phyloP scores from a whole-genome alignment of 2,329 filamentous ascomycete genomes.

The Cladosporium colombiae region DNA sequence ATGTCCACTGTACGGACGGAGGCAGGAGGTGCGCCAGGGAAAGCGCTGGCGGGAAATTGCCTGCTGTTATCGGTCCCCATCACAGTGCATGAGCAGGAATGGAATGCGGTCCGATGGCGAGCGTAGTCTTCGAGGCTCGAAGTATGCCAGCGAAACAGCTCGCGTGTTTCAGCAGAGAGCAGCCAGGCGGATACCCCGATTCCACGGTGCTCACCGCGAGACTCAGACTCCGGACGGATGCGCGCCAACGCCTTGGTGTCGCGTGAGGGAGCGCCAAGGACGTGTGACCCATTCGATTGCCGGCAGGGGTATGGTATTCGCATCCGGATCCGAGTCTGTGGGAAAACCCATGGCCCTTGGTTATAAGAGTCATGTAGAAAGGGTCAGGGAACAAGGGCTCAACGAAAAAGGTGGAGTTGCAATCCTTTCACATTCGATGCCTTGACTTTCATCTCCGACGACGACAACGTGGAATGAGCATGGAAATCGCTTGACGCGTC shows the following conservation, averaged over 20 bases:
- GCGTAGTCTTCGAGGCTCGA: background rate
- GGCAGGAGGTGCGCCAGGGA: background rate
- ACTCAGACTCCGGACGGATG: background rate
- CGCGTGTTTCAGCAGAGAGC: conserved; percentile 2
- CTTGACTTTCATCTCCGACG: background rate
- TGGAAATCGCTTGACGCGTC: background rate
- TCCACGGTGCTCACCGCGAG: background rate
- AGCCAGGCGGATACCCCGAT: background rate
- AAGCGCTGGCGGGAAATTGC: background rate
- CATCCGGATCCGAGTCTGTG: background rate
- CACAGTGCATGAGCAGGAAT: conserved; percentile 3
- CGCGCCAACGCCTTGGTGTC: background rate
- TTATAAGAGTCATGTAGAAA: conserved; percentile 4
- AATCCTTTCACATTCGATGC: background rate
- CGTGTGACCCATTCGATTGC: conserved; percentile 1
- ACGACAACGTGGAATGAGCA: background rate
- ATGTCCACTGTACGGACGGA: background rate
- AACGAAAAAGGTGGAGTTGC: background rate
- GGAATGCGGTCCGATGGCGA: background rate
- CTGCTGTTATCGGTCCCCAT: background rate
- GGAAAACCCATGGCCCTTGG: background rate
- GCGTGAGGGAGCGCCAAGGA: background rate
- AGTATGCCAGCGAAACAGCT: background rate
- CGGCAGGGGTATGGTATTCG: background rate
- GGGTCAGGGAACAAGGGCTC: conserved; percentile 1